Percentiles rank a stretch among this genome's conserved stretches.
phyloP scores from a whole-genome alignment of 257 asterid genomes.

The Rhazya stricta region DNA sequence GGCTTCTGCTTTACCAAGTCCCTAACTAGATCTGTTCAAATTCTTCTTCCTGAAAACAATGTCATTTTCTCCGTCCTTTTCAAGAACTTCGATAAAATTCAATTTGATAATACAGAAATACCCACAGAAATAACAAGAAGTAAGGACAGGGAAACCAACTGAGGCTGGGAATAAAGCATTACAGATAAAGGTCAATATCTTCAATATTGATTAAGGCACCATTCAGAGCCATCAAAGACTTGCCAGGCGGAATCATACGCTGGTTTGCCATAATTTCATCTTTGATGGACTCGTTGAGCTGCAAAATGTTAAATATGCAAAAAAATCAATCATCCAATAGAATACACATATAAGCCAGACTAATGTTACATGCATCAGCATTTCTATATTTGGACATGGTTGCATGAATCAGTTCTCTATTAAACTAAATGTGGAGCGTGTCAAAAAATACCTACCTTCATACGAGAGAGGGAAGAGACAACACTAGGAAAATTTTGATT shows the following conservation, averaged over 20 bases:
- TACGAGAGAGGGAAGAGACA: slow-evolving; percentile 92
- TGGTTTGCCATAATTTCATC: slow-evolving; percentile 90
- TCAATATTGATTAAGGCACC: slow-evolving; percentile 94
- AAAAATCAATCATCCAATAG: slow-evolving; percentile 25
- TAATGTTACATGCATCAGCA: slow-evolving; percentile 6
- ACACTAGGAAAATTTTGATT: slow-evolving; percentile 91
- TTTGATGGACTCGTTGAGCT: slow-evolving; percentile 91
- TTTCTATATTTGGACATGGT: neutral
- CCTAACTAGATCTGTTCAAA: neutral
- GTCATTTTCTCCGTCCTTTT: slow-evolving; percentile 7
- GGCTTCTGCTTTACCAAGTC: slow-evolving; percentile 1
- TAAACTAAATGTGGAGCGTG: neutral
- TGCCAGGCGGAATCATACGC: slow-evolving; percentile 98
- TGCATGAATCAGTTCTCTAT: neutral
- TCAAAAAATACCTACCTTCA: slow-evolving; percentile 55
- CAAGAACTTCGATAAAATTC: neutral
- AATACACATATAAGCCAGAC: neutral
- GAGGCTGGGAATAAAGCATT: slow-evolving; percentile 38
- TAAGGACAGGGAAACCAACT: slow-evolving; percentile 14
- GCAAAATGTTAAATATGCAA: slow-evolving; percentile 32
- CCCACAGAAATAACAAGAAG: neutral
- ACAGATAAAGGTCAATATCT: slow-evolving; percentile 92
- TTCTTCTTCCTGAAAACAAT: neutral
- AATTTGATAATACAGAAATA: slow-evolving; percentile 2
- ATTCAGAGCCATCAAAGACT: slow-evolving; percentile 94